Evolutionary conservation across 2,329 filamentous ascomycete genomes (phyloP).

Genomic region (Zymoseptoria pseudotritici): DNA sequence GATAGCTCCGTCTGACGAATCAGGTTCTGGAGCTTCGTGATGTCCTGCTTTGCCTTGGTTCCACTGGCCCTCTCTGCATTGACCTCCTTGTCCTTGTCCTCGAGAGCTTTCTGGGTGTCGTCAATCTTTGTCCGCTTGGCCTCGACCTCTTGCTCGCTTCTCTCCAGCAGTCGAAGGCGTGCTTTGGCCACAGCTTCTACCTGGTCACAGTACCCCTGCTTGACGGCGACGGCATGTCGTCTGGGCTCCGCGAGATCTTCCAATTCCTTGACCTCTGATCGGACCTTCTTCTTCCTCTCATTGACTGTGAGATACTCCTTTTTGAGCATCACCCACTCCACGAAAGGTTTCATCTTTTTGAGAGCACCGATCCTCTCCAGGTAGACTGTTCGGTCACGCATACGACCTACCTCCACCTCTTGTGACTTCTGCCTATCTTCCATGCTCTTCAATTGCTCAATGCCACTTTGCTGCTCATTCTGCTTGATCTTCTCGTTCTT

Average conservation of each 20-base stretch:
- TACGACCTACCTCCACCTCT: slow-evolving; percentile 73
- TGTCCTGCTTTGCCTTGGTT: slow-evolving; percentile 29
- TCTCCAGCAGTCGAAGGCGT: slow-evolving; percentile 48
- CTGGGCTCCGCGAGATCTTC: slow-evolving; percentile 59
- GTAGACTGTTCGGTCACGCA: slow-evolving; percentile 66
- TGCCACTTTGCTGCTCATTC: slow-evolving; percentile 48
- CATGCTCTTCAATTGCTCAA: slow-evolving; percentile 57
- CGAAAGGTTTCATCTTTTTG: slow-evolving; percentile 57
- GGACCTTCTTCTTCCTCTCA: slow-evolving; percentile 46
- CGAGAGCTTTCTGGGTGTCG: slow-evolving; percentile 31
- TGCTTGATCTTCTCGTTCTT: slow-evolving; percentile 54
- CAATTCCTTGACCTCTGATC: slow-evolving; percentile 52
- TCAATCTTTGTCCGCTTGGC: slow-evolving; percentile 29
- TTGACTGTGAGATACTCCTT: slow-evolving; percentile 47
- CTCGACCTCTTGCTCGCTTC: slow-evolving; percentile 47
- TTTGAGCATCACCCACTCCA: slow-evolving; percentile 55
- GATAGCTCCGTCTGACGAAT: slow-evolving; percentile 59
- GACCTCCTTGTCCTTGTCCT: slow-evolving; percentile 31
- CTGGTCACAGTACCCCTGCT: slow-evolving; percentile 57
- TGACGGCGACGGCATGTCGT: slow-evolving; percentile 59
- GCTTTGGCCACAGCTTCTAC: slow-evolving; percentile 50
- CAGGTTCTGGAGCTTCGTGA: slow-evolving; percentile 32
- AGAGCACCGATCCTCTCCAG: slow-evolving; percentile 58
- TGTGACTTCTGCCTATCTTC: slow-evolving; percentile 68
- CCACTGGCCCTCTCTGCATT: slow-evolving; percentile 36